phyloP scores from a whole-genome alignment of 192 early-diverging fungal species.

The Backusella mclennaniae region DNA sequence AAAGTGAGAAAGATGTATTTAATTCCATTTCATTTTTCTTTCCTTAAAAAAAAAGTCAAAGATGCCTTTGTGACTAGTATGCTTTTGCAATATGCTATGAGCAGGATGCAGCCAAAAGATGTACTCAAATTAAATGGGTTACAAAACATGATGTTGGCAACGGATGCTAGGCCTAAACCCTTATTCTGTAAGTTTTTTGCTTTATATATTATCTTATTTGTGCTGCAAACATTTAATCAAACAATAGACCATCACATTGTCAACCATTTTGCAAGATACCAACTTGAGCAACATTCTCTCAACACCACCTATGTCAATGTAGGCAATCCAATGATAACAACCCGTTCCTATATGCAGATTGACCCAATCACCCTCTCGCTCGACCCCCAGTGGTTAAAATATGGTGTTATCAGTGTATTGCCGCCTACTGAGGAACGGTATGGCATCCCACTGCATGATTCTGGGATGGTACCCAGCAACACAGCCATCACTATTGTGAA shows the following conservation, averaged over 20 bases:
- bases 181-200: constrained; percentile 35
- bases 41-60: constrained; percentile 44
- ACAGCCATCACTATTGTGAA: constrained; percentile 82
- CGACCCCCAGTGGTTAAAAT: constrained; percentile 59
- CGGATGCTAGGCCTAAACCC: constrained; percentile 48
- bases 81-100: constrained; percentile 65
- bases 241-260: constrained; percentile 45
- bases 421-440: constrained; percentile 47
- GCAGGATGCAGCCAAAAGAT: constrained; percentile 31
- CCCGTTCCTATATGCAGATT: constrained; percentile 73
- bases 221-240: background rate
- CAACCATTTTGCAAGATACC: constrained; percentile 55
- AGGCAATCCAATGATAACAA: constrained; percentile 74
- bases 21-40: background rate
- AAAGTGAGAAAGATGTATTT: background rate
- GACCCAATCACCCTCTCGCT: constrained; percentile 63
- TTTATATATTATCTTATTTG: background rate
- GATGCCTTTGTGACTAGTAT: constrained; percentile 59
- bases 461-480: constrained; percentile 65
- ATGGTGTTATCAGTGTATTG: constrained; percentile 56
- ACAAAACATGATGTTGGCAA: constrained; percentile 59
- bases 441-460: constrained; percentile 61
- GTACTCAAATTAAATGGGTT: constrained; percentile 28
- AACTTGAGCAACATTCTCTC: constrained; percentile 64
- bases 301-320: constrained; percentile 68